phyloP scores from a whole-genome alignment of 371 early-diverging fungal species.

The Mucor piriformis region DNA sequence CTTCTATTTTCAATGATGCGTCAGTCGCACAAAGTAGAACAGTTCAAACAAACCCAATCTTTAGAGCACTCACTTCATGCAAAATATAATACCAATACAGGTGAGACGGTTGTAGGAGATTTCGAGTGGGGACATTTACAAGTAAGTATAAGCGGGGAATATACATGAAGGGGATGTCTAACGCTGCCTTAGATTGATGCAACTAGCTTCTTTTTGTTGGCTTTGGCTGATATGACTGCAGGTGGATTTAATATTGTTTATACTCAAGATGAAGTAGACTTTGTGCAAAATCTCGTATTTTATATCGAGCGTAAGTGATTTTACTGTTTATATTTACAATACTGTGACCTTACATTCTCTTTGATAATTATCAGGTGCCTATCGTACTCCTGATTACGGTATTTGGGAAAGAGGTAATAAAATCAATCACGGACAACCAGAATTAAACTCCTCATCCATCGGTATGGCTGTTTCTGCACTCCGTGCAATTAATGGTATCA shows the following conservation, averaged over 20 bases:
- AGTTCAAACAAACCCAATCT: conserved; percentile 78
- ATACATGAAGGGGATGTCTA: not conserved
- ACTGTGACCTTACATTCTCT: conserved; percentile 21
- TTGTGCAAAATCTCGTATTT: conserved; percentile 88
- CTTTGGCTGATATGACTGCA: conserved; percentile 87
- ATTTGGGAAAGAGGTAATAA: conserved; percentile 94
- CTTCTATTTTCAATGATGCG: conserved; percentile 86
- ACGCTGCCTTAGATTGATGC: conserved; percentile 68
- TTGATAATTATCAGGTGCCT: conserved; percentile 37
- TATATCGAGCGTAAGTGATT: not conserved
- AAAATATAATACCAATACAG: conserved; percentile 84
- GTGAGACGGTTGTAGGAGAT: conserved; percentile 90
- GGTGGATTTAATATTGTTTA: conserved; percentile 78
- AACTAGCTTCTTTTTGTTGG: conserved; percentile 81
- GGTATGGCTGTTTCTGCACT: conserved; percentile 92
- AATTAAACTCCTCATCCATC: conserved; percentile 88
- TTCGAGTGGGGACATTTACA: conserved; percentile 82
- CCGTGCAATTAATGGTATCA: conserved; percentile 85
- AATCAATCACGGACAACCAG: conserved; percentile 86
- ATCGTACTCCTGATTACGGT: conserved; percentile 87
- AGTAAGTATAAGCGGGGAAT: conserved; percentile 5
- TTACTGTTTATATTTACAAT: not conserved
- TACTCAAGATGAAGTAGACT: conserved; percentile 88
- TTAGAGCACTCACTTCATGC: conserved; percentile 80
- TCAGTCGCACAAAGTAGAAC: conserved; percentile 82